Base-by-base conservation (phyloP, 805 yeast genomes). In the Kazachstania africana region DNA sequence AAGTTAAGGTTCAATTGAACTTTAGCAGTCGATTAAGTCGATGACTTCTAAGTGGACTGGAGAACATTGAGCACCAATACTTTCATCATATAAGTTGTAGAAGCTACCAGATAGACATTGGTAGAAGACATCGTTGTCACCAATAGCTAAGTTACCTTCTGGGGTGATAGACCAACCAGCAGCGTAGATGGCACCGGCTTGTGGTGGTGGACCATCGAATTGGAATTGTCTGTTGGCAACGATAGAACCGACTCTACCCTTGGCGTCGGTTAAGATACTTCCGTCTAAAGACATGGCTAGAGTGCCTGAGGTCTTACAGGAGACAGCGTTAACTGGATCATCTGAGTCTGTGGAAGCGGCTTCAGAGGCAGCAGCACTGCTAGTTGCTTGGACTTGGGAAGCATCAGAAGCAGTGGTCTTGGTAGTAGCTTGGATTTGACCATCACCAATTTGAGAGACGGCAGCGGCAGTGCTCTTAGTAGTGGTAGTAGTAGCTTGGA, bases 131-230 rank as follows among this genome's bases (percentile, higher is more conserved):
- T 72, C 72, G 28, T 59, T 52, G 45, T 62, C 58, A 60, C 84
- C 85, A 38, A 78, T 58, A 22, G 82, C 82, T 50, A 78, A 68
- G 64, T 59, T 51, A 59, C 71, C 72, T 16, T 68, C 75, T 40
- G 68, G 69, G 36, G 65, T 57, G 39, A 63, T 48, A 27, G 66
- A 55, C 82, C 82, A 75, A 43, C 82, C 81, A 38, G 70, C 75
- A 46, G 82, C 80, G 54, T 70, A 72, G 53, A 74, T 67, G 37
- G 81, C 67, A 58, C 81, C 82, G 22, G 79, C 82, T 66, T 78
- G 88, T 51, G 87, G 85, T 62, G 82, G 80, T 40, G 85, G 84
- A 54, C 87, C 87, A 58, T 78, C 87, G 52, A 78, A 78, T 64
- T 78, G 87, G 71, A 78, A 78, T 64, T 78, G 88, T 65, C 79